Evolutionary conservation across 495 filamentous ascomycete species (phyloP), one percentile per base, ranked within the genome.

Genomic region (Filosporella fistucella): DNA sequence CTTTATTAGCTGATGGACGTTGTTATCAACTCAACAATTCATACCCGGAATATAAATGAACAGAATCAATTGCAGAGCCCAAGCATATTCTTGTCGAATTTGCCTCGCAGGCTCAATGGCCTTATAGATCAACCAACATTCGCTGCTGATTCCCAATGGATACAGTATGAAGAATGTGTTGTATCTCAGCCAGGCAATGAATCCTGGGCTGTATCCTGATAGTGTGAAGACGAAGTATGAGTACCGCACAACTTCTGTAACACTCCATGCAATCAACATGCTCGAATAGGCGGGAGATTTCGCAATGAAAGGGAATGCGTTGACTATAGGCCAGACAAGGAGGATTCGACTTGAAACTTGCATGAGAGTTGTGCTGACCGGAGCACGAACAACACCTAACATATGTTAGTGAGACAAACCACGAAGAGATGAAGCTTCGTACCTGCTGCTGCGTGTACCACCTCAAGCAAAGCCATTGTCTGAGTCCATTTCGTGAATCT

Each of bases 81-180:
- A 81, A 37, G 71, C 73, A 55, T 75, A 87, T 26, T 68, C 61
- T 21, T 62, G 63, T 44, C 70, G 61, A 40, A 77, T 49, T 37
- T 63, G 60, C 48, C 54, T 61, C 9, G 88, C 88, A 1, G 81
- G 80, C 1, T 62, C 71, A 26, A 85, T 72, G 2, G 85, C 76
- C 55, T 66, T 65, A 49, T 78, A 81, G 30, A 96, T 81, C 57
- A 96, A 75, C 57, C 75, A 80, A 33, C 82, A 84, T 75, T 98
- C 93, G 64, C 86, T 90, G 11, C 71, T 71, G 51, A 96, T 95
- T 10, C 93, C 93, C 42, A 96, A 57, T 2, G 94, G 93, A 61
- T 98, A 98, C 16, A 98, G 76, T 18, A 96, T 67, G 59, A 85
- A 88, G 69, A 98, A 98, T 5, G 85, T 84, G 66, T 94, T 95